Conservation (phyloP, 257 asterid species). For the Gentiana dahurica region DNA sequence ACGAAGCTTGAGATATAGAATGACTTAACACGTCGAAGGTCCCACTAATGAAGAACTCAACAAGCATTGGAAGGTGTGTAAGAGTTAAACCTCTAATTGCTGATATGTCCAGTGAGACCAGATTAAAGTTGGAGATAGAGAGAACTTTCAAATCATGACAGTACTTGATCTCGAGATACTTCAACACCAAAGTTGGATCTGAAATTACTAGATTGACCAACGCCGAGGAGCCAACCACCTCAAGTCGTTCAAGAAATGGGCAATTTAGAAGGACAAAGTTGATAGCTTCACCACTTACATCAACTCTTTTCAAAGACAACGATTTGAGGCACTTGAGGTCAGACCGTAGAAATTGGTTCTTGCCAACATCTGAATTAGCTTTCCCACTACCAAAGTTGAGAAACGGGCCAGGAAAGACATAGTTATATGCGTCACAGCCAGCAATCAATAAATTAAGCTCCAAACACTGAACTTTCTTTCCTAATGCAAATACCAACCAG, state of each 20-base stretch:
- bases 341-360: neutral
- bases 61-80: too few species aligned
- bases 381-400: too few species aligned
- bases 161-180: constrained; percentile 24
- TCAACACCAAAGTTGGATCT: constrained; percentile 25
- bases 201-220: constrained; percentile 24
- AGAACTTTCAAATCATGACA: constrained; percentile 3
- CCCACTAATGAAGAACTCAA: too few species aligned
- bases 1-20: too few species aligned
- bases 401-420: neutral
- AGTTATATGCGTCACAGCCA: neutral
- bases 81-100: too few species aligned
- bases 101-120: too few species aligned
- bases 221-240: constrained; percentile 26
- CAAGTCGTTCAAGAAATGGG: constrained; percentile 21
- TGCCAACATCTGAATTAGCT: neutral
- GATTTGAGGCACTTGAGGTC: constrained; percentile 22
- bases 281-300: constrained; percentile 8
- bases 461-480: neutral
- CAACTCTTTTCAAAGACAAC: constrained; percentile 28
- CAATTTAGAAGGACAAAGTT: constrained; percentile 4
- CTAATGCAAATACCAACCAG: constrained; percentile 7
- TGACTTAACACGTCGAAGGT: too few species aligned
- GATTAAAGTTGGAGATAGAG: too few species aligned
- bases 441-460: neutral